Base-by-base conservation (phyloP, 1,284 basidiomycete species). In the Exobasidium cylindrosporum region DNA sequence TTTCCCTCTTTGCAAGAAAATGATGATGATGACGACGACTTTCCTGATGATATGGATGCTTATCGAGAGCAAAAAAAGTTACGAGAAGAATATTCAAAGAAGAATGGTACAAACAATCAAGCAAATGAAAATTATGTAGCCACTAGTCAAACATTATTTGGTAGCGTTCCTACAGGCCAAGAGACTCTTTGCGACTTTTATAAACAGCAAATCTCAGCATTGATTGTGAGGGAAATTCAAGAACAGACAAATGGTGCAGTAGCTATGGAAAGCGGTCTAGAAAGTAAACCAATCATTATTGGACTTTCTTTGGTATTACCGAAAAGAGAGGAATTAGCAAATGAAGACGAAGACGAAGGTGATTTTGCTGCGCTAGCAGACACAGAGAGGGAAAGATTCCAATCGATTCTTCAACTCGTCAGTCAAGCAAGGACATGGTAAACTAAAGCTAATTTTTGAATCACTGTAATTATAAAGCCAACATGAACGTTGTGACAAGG, bases 141-240 rank as follows among this genome's bases (percentile, higher is more conserved):
- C 3, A 3, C 47, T 2, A 13, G 14, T 13, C 47, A 50, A 50
- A 28, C 21, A 1, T 81, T 97, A 30, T 84, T 97, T 28, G 94
- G 93, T 40, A 85, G 82, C 11, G 80, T 84, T 2, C 81, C 79
- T 1, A 83, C 85, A 54, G 85, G 88, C 61, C 75, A 86, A 61
- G 86, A 87, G 46, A 87, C 87, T 0, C 81, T 95, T 24, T 86
- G 94, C 76, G 87, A 88, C 46, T 83, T 95, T 0, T 96, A 94
- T 78, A 87, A 87, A 0, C 83, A 87, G 3, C 93, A 97, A 72
- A 87, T 92, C 50, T 90, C 92, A 0, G 91, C 91, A 0, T 84
- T 94, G 6, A 80, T 93, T 1, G 95, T 90, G 90, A 83, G 84
- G 35, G 10, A 40, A 40, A 4, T 50, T 21, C 47, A 50, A 28